Base-by-base conservation (phyloP, 2,329 filamentous ascomycete species). In the Aaosphaeria arxii region DNA sequence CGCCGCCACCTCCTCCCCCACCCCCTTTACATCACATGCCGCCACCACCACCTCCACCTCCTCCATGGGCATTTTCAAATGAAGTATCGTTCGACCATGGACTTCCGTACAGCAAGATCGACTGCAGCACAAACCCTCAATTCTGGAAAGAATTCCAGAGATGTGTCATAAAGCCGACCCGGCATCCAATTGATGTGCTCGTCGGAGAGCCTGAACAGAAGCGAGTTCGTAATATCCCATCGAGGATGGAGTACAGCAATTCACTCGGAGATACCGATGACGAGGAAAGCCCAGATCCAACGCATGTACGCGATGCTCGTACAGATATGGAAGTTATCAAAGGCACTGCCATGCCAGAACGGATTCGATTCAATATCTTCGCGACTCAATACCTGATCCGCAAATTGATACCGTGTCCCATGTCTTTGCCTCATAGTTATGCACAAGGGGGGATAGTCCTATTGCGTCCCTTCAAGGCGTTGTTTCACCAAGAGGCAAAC, bases 401-500 rank as follows among this genome's bases (percentile, higher is more conserved):
- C 6, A 24, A 24, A 24, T 24, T 24, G 17, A 24, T 24, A 24
- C 17, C 17, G 17, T 24, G 17, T 24, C 17, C 17, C 17, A 46
- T 28, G 28, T 24, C 7, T 6, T 24, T 45, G 11, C 17, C 17
- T 24, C 17, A 24, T 24, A 24, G 17, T 24, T 6, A 39, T 31
- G 13, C 29, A 33, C 28, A 33, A 35, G 6, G 5, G 6, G 38
- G 29, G 11, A 46, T 42, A 11, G 43, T 44, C 13, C 41, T 46
- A 9, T 31, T 46, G 24, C 36, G 44, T 5, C 44, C 44, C 6
- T 46, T 31, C 44, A 49, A 49, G 29, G 6, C 46, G 5, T 28
- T 49, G 4, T 11, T 45, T 13, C 35, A 33, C 30, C 36, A 42
- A 42, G 11, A n/a, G 6, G 35, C 38, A 11, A 41, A 13, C 11